phyloP scores from a whole-genome alignment of 2,329 filamentous ascomycete genomes.

The Nothophaeocryptopus gaeumannii region DNA sequence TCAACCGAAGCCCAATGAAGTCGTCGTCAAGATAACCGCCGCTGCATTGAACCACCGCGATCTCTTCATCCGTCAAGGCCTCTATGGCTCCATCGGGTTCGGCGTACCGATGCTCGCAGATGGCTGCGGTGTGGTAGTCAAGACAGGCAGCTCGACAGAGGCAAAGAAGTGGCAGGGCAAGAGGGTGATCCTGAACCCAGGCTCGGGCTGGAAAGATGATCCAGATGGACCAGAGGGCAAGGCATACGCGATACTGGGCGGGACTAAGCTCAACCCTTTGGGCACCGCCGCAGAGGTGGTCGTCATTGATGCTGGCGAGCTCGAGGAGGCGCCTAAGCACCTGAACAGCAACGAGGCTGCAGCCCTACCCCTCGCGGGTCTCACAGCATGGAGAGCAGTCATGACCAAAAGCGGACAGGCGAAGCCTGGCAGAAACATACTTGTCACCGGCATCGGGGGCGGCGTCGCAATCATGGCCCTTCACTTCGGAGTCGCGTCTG shows the following conservation, averaged over 20 bases:
- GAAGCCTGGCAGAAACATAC: constrained; percentile 65
- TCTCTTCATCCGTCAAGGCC: constrained; percentile 86
- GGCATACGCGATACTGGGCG: constrained; percentile 66
- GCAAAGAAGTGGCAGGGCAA: constrained; percentile 59
- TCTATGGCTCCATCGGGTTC: constrained; percentile 85
- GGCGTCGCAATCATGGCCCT: constrained; percentile 82
- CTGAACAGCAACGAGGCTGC: constrained; percentile 72
- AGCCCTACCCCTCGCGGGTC: constrained; percentile 76
- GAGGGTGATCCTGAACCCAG: constrained; percentile 75
- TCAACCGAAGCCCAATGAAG: constrained; percentile 56
- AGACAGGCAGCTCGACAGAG: constrained; percentile 56
- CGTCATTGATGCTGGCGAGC: constrained; percentile 65
- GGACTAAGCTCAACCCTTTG: constrained; percentile 59
- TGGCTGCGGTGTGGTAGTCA: constrained; percentile 71
- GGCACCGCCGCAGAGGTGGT: constrained; percentile 76
- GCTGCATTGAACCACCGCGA: constrained; percentile 92
- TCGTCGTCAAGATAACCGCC: constrained; percentile 73
- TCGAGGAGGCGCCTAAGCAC: constrained; percentile 74
- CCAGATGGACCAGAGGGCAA: constrained; percentile 68
- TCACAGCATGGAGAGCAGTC: constrained; percentile 85
- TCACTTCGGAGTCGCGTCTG: constrained; percentile 72
- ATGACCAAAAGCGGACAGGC: constrained; percentile 72
- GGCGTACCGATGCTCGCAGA: constrained; percentile 76
- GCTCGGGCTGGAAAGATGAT: constrained; percentile 70
- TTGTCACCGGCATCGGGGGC: constrained; percentile 89